Conservation (phyloP, 1,284 basidiomycete genomes). For the Microbotryomycetes sp. region DNA sequence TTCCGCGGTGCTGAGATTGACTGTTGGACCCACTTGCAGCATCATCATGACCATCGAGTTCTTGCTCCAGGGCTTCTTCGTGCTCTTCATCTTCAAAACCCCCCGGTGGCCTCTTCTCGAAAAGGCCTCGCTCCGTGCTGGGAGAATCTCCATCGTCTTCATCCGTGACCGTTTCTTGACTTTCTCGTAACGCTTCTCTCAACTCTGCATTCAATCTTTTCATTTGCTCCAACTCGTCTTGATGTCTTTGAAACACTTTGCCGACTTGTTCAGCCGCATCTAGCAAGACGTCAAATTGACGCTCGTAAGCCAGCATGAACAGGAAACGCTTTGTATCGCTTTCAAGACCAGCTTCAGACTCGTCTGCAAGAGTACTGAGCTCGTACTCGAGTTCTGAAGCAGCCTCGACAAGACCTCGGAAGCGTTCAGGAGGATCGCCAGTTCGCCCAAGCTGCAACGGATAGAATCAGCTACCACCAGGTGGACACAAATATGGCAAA, state of each 20-base stretch:
- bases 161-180: not conserved
- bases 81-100: slow-evolving; percentile 13
- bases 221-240: slow-evolving; percentile 7
- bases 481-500: not conserved
- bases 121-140: no score
- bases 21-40: no score
- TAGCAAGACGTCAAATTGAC: slow-evolving; percentile 18
- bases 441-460: slow-evolving; percentile 13
- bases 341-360: not conserved
- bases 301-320: slow-evolving; percentile 27
- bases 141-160: not conserved
- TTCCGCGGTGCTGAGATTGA: not conserved
- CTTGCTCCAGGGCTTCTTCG: slow-evolving; percentile 5
- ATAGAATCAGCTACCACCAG: no score
- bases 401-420: slow-evolving; percentile 12
- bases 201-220: not conserved
- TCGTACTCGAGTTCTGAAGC: slow-evolving; percentile 2
- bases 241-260: slow-evolving; percentile 4
- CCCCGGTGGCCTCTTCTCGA: slow-evolving; percentile 5
- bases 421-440: slow-evolving; percentile 9
- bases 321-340: slow-evolving; percentile 22
- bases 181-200: not conserved
- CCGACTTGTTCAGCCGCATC: slow-evolving; percentile 17
- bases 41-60: not conserved
- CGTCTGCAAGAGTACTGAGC: slow-evolving; percentile 1